phyloP scores from a whole-genome alignment of 1,284 basidiomycete genomes.

The Apiotrichum montevideense region DNA sequence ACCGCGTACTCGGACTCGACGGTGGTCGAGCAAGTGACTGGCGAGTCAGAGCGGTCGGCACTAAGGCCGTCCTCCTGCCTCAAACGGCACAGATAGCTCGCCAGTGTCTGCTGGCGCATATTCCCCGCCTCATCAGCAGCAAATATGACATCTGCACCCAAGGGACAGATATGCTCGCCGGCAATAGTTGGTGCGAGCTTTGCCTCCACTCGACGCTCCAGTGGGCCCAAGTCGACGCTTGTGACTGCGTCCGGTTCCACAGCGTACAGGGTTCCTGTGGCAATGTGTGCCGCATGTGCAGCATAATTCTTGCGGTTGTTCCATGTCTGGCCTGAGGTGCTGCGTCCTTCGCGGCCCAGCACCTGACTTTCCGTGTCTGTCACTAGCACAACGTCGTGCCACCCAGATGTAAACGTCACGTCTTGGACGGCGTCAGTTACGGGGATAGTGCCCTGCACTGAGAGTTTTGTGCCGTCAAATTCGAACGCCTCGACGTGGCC shows the following conservation, averaged over 20 bases:
- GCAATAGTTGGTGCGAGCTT: not conserved
- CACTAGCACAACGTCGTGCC: slow-evolving; percentile 17
- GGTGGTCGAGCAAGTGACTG: slow-evolving; percentile 26
- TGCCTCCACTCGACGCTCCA: slow-evolving; percentile 3
- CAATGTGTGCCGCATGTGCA: slow-evolving; percentile 6
- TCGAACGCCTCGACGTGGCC: slow-evolving; percentile 27
- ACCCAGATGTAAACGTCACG: slow-evolving; percentile 16
- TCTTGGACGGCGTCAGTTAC: slow-evolving; percentile 1
- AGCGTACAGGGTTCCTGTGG: slow-evolving; percentile 1
- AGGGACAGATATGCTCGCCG: slow-evolving; percentile 10
- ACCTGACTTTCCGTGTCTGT: slow-evolving; percentile 12
- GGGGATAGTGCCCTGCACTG: slow-evolving; percentile 20
- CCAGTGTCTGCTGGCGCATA: slow-evolving; percentile 15
- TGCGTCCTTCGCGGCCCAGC: not conserved
- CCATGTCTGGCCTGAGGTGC: slow-evolving; percentile 1
- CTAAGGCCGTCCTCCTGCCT: not conserved
- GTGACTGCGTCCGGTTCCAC: not conserved
- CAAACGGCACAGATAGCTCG: slow-evolving; percentile 10
- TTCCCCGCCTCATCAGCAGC: slow-evolving; percentile 5
- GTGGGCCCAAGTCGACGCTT: slow-evolving; percentile 8
- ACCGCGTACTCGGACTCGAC: slow-evolving; percentile 7
- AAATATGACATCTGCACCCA: slow-evolving; percentile 10
- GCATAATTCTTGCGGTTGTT: not conserved
- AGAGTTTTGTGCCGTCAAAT: slow-evolving; percentile 26
- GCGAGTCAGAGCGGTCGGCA: slow-evolving; percentile 28